Evolutionary conservation across 495 filamentous ascomycete species (phyloP).

Genomic region (Bacidia rubella): DNA sequence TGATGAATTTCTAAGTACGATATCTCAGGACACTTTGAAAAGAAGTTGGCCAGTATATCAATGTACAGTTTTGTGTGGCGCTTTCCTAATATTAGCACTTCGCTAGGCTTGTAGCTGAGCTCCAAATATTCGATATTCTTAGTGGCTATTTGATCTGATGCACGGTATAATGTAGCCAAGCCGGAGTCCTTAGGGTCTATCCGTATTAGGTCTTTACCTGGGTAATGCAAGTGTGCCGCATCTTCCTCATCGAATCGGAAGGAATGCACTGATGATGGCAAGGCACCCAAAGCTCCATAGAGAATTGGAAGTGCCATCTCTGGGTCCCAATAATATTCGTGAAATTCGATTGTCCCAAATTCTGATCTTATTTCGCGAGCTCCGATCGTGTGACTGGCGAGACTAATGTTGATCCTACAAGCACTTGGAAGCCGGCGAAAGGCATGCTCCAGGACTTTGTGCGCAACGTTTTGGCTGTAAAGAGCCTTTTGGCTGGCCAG

Average conservation of each 20-base stretch:
- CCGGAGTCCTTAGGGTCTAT: too few species aligned
- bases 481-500: not conserved
- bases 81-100: too few species aligned
- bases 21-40: too few species aligned
- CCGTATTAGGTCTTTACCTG: too few species aligned
- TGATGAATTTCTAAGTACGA: too few species aligned
- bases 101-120: too few species aligned
- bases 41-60: too few species aligned
- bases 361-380: not conserved
- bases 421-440: not conserved
- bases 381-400: not conserved
- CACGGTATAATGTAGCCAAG: too few species aligned
- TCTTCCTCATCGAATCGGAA: not conserved
- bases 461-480: not conserved
- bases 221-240: too few species aligned
- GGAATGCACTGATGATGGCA: not conserved
- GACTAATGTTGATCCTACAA: not conserved
- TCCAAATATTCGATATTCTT: too few species aligned
- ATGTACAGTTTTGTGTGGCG: too few species aligned
- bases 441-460: not conserved
- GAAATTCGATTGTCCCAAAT: not conserved
- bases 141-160: too few species aligned
- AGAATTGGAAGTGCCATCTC: not conserved
- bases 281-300: not conserved
- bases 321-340: not conserved